A percentile compares a stretch with the other conserved stretches of the same genome.
Evolutionary conservation across 2,329 filamentous ascomycete genomes (phyloP).

Genomic region (Sporothrix schenckii): DNA sequence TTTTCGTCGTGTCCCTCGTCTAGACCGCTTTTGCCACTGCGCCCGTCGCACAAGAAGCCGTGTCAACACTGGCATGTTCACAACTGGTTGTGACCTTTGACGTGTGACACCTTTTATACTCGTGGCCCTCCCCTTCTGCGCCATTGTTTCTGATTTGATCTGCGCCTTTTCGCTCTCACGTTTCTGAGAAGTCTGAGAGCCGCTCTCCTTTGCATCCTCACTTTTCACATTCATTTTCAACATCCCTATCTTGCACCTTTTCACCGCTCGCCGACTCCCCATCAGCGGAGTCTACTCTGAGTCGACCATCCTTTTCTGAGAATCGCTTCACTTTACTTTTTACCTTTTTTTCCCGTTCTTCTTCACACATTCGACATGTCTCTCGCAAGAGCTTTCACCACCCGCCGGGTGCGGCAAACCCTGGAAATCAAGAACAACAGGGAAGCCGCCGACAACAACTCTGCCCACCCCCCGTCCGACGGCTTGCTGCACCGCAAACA

Average conservation of each 20-base stretch:
- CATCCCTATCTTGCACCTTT: constrained; percentile 16
- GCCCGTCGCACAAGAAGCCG: constrained; percentile 16
- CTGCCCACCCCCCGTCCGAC: constrained; percentile 38
- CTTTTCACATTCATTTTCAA: constrained; percentile 11
- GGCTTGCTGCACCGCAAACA: constrained; percentile 53
- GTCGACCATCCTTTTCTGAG: constrained; percentile 25
- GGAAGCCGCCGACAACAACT: not conserved
- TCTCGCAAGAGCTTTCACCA: constrained; percentile 71
- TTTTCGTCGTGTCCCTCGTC: constrained; percentile 18
- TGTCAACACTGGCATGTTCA: constrained; percentile 26
- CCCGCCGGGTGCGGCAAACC: constrained; percentile 64
- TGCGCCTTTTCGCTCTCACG: not conserved
- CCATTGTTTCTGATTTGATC: not conserved
- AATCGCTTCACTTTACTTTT: constrained; percentile 3
- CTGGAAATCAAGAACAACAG: constrained; percentile 50
- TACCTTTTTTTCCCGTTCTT: not conserved
- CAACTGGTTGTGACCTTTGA: constrained; percentile 36
- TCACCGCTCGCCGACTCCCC: not conserved
- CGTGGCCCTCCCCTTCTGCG: not conserved
- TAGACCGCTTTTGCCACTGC: constrained; percentile 6
- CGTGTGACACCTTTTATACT: constrained; percentile 14
- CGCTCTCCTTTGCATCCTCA: not conserved
- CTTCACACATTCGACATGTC: constrained; percentile 39
- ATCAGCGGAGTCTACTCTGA: constrained; percentile 2
- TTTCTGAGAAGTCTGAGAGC: not conserved